phyloP scores from a whole-genome alignment of 169 alveolate genomes.

The Cryptosporidium baileyi region DNA sequence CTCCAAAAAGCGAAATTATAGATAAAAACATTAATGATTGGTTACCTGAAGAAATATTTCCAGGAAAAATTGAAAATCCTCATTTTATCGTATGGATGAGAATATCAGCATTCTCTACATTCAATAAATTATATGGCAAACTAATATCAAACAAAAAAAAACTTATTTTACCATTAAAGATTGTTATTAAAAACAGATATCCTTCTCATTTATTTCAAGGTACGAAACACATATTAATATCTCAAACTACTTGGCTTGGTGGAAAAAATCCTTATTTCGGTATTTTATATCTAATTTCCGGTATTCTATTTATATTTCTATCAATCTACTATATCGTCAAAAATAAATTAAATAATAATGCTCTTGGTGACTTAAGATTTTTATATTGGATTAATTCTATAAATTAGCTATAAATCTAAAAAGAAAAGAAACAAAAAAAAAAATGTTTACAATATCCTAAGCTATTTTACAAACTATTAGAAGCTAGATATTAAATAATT shows the following conservation, averaged over 20 bases:
- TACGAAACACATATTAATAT: slow-evolving; percentile 74
- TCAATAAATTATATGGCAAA: slow-evolving; percentile 81
- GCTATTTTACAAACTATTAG: too few relatives aligned
- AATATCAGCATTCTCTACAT: slow-evolving; percentile 79
- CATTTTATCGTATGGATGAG: slow-evolving; percentile 87
- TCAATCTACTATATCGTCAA: slow-evolving; percentile 8
- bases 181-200: slow-evolving; percentile 72
- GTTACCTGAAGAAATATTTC: slow-evolving; percentile 73
- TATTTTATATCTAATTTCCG: slow-evolving; percentile 64
- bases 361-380: slow-evolving; percentile 41
- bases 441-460: not conserved
- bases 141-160: slow-evolving; percentile 73
- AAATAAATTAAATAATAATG: not conserved
- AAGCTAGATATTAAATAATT: too few relatives aligned
- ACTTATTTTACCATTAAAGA: slow-evolving; percentile 76
- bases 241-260: slow-evolving; percentile 75
- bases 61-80: slow-evolving; percentile 81
- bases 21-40: slow-evolving; percentile 28
- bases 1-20: slow-evolving; percentile 51
- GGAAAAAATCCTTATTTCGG: slow-evolving; percentile 75
- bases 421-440: not conserved
- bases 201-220: slow-evolving; percentile 78
- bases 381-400: not conserved
- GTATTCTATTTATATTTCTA: not conserved
- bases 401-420: not conserved